Conservation (phyloP, 441 rosid species). For the Aquilaria agallochum region DNA sequence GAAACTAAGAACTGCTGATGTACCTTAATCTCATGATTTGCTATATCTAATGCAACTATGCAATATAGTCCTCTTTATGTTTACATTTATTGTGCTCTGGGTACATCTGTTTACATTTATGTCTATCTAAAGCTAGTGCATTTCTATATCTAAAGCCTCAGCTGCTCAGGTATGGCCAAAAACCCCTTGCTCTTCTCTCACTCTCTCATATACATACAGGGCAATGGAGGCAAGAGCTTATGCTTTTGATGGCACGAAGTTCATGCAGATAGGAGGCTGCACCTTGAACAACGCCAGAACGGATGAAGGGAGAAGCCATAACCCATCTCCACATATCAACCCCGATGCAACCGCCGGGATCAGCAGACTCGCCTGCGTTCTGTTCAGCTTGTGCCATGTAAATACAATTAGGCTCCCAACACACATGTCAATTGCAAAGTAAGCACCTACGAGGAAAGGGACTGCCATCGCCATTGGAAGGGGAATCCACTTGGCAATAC, state of each 20-base stretch:
- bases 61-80: no score
- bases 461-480: constrained; percentile 99
- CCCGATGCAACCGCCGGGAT: constrained; percentile 89
- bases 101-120: no score
- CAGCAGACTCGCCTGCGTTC: constrained; percentile 52
- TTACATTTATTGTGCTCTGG: no score
- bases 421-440: constrained; percentile 90
- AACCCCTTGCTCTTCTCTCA: no score
- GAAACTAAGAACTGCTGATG: no score
- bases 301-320: constrained; percentile 90
- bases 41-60: no score
- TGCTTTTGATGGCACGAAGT: constrained; percentile 28
- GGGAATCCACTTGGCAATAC: constrained; percentile 63
- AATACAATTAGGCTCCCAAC: constrained; percentile 76
- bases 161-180: no score
- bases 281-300: constrained; percentile 67
- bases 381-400: constrained; percentile 57
- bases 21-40: no score
- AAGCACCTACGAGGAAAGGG: constrained; percentile 87
- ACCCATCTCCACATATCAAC: constrained; percentile 90
- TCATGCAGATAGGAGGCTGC: constrained; percentile 84
- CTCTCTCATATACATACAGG: no score
- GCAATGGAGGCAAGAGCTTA: no score
- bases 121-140: no score
- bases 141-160: no score